Evolutionary conservation across 345 rosid species (phyloP).

Genomic region (Heritiera fomes): DNA sequence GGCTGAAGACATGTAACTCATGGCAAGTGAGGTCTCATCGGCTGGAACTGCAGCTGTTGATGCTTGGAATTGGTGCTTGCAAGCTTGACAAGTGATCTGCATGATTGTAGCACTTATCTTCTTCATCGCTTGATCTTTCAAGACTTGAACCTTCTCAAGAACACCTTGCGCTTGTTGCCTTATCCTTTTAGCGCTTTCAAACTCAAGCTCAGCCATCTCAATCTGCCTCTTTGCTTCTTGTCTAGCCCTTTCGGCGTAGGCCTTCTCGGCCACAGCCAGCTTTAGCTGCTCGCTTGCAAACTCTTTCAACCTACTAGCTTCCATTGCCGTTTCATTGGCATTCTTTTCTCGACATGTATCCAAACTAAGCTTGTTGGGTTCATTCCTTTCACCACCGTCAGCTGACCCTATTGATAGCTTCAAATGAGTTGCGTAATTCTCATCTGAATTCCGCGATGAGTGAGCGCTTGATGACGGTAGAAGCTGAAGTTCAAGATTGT

Average conservation of each 20-base stretch:
- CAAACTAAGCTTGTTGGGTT: background rate
- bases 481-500: constrained; percentile 73
- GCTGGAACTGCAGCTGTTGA: constrained; percentile 37
- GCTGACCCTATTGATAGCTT: constrained; percentile 69
- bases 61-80: constrained; percentile 65
- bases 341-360: constrained; percentile 23
- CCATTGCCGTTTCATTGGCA: constrained; percentile 22
- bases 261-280: constrained; percentile 63
- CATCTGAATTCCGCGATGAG: constrained; percentile 31
- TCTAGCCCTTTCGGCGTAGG: constrained; percentile 70
- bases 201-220: constrained; percentile 77
- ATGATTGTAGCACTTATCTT: constrained; percentile 62
- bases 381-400: constrained; percentile 13
- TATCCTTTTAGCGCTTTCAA: constrained; percentile 65
- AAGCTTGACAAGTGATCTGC: constrained; percentile 74
- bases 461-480: constrained; percentile 45
- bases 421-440: constrained; percentile 43
- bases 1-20: constrained; percentile 83
- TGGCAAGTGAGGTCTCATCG: constrained; percentile 70
- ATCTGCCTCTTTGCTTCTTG: constrained; percentile 68
- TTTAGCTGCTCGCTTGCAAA: constrained; percentile 50
- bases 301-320: constrained; percentile 49
- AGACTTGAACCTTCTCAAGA: constrained; percentile 60
- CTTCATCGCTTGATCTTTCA: constrained; percentile 67
- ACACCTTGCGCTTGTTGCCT: constrained; percentile 72